Evolutionary conservation across 148 eudicot species (phyloP).

Genomic region (Amaranthus cruentus): DNA sequence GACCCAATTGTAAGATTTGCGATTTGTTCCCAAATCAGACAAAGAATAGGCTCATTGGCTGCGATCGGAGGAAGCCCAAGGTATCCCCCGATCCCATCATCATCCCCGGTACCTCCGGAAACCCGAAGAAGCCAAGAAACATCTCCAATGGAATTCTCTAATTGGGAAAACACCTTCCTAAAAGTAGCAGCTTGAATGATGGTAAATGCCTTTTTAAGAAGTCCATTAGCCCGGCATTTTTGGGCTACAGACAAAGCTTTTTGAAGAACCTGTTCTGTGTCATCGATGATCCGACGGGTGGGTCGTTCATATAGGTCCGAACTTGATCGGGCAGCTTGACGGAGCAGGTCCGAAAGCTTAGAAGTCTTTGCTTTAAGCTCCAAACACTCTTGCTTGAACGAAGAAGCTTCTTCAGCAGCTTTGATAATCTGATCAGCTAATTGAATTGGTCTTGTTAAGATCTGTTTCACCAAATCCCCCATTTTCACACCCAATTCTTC

Average conservation of each 20-base stretch:
- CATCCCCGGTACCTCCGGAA: conserved; percentile 50
- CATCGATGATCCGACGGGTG: conserved; percentile 75
- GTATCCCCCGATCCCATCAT: conserved; percentile 38
- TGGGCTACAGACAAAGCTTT: conserved; percentile 52
- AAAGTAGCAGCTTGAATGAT: conserved; percentile 79
- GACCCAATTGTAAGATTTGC: conserved; percentile 64
- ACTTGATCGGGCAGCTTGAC: conserved; percentile 82
- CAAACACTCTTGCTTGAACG: conserved; percentile 63
- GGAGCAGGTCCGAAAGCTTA: conserved; percentile 77
- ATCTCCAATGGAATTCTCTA: conserved; percentile 80
- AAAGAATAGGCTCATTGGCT: conserved; percentile 83
- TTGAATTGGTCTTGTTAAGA: conserved; percentile 69
- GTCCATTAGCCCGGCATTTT: conserved; percentile 72
- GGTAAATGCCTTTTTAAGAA: conserved; percentile 75
- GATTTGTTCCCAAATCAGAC: conserved; percentile 89
- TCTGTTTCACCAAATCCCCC: conserved; percentile 67
- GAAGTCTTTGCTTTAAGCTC: conserved; percentile 72
- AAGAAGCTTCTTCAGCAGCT: conserved; percentile 67
- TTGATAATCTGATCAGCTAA: conserved; percentile 75
- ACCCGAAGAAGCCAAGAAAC: conserved; percentile 84
- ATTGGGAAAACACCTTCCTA: conserved; percentile 48
- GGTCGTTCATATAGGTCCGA: conserved; percentile 90
- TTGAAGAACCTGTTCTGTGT: conserved; percentile 69
- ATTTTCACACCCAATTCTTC: too few relatives aligned
- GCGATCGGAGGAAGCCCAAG: conserved; percentile 91